phyloP scores from a whole-genome alignment of 306 rosid genomes.

The Canavalia ensiformis region DNA sequence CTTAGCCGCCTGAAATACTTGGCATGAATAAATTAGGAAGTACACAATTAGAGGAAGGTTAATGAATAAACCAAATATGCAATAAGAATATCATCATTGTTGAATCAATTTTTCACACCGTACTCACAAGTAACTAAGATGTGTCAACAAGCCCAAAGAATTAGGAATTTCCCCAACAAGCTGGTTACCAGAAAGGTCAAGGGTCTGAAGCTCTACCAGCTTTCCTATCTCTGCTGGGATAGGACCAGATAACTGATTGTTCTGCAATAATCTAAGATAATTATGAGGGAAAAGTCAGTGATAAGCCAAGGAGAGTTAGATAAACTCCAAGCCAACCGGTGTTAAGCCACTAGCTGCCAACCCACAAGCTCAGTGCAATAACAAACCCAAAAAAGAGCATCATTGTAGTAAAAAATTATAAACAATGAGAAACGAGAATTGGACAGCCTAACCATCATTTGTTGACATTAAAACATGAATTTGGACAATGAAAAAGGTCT shows the following conservation, averaged over 20 bases:
- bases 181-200: constrained; percentile 88
- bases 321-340: no score
- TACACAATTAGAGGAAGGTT: constrained; percentile 49
- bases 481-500: no score
- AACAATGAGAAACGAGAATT: no score
- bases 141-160: constrained; percentile 79
- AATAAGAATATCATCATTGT: constrained; percentile 11
- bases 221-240: constrained; percentile 84
- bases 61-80: constrained; percentile 27
- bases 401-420: no score
- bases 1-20: constrained; percentile 94
- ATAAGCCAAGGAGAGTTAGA: not conserved
- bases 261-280: constrained; percentile 80
- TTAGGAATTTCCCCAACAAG: constrained; percentile 80
- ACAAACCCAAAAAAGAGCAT: no score
- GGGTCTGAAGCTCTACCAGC: constrained; percentile 80
- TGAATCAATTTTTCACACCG: constrained; percentile 43
- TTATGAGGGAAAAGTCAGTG: constrained; percentile 29
- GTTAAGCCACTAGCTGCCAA: no score
- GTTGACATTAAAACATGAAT: no score
- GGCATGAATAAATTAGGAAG: constrained; percentile 60
- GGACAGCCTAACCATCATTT: no score
- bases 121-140: constrained; percentile 95
- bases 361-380: no score
- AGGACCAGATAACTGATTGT: constrained; percentile 82